Evolutionary conservation across 331 rosid genomes (phyloP).

Genomic region (Malus hybrid): DNA sequence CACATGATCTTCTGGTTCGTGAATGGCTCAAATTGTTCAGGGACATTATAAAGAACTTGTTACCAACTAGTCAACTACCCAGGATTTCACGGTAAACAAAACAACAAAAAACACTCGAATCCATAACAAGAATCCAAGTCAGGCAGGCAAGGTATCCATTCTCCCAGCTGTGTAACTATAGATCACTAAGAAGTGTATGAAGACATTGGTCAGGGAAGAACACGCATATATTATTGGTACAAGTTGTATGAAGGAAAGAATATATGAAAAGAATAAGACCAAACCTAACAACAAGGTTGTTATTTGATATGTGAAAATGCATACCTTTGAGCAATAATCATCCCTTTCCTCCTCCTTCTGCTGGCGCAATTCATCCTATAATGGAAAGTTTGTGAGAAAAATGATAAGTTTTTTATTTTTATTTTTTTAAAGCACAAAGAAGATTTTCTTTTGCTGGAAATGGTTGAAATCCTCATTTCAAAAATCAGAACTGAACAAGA

Average conservation of each 20-base stretch:
- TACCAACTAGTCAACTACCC: not conserved
- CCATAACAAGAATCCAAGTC: not conserved
- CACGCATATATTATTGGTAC: not conserved
- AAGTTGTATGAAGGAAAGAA: not conserved
- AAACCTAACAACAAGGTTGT: not conserved
- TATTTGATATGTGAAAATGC: not conserved
- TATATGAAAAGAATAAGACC: not conserved
- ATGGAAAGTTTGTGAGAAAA: not conserved
- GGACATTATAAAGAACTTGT: not conserved
- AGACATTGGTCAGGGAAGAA: not conserved
- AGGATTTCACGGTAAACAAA: not conserved
- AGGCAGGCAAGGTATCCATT: not conserved
- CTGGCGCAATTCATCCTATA: conserved; percentile 81
- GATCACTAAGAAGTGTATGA: not conserved
- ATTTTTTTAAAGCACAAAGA: not conserved
- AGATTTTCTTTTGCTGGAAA: not conserved
- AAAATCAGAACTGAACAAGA: not conserved
- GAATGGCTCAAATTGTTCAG: not conserved
- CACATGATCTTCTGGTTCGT: not conserved
- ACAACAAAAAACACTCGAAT: not conserved
- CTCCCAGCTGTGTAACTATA: not conserved
- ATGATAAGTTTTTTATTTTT: not conserved
- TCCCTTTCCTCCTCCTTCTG: conserved; percentile 95
- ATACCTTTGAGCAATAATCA: conserved; percentile 87
- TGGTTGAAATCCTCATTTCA: not conserved